Conservation (phyloP, 306 rosid species). For the Dryas drummondii region DNA sequence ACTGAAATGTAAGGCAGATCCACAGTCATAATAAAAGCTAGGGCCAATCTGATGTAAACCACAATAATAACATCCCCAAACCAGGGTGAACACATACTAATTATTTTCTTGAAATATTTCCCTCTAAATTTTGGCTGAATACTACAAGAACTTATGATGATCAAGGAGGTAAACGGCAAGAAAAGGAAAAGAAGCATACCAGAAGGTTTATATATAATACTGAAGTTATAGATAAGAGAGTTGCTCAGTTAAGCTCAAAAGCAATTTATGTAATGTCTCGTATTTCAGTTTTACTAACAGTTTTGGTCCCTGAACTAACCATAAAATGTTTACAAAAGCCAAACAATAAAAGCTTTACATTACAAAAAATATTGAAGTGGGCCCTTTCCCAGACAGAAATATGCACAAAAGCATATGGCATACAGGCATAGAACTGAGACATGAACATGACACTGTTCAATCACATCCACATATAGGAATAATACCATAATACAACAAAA, state of each 20-base stretch:
- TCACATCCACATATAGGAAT: not conserved
- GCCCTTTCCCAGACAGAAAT: slow-evolving; percentile 11
- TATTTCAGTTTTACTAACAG: not conserved
- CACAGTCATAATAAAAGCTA: not conserved
- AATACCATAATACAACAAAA: slow-evolving; percentile 21
- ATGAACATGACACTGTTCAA: slow-evolving; percentile 18
- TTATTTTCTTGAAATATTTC: not conserved
- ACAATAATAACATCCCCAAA: not conserved
- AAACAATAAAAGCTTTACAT: not conserved
- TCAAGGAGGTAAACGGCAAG: not conserved
- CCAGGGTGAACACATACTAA: not conserved
- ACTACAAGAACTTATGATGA: not conserved
- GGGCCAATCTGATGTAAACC: not conserved
- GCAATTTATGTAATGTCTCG: not conserved
- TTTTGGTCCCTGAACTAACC: slow-evolving; percentile 7
- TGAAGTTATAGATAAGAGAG: not conserved
- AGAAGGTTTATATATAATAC: not conserved
- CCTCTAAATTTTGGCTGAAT: not conserved
- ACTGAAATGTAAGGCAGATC: not conserved
- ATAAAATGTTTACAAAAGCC: not conserved
- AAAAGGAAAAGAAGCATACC: not conserved
- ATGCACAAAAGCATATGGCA: slow-evolving; percentile 15
- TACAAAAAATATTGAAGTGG: slow-evolving; percentile 20
- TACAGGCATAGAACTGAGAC: not conserved
- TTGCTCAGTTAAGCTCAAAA: not conserved